These are phyloP conservation scores for Melanopsichium pennsylvanicum DNA, from an alignment of 1,284 basidiomycete species.

Conservation along the genomic window DNA sequence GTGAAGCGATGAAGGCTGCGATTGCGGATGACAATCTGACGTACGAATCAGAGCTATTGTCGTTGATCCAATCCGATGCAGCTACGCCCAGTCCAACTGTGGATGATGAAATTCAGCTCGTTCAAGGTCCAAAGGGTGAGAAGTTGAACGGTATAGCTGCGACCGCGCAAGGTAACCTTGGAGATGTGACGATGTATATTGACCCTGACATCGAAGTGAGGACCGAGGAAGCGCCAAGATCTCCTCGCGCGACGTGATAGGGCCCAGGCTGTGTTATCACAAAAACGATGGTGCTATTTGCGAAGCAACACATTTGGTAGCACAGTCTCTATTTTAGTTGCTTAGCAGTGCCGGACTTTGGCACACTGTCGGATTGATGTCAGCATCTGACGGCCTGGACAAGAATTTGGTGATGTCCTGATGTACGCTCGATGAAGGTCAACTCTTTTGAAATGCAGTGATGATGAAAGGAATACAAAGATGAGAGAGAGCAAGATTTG, in stretches of 20 bases:
- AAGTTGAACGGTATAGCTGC: too few species aligned
- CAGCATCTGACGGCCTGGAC: too few species aligned
- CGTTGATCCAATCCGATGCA: slow-evolving; percentile 36
- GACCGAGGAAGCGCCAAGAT: neutral
- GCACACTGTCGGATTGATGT: too few species aligned
- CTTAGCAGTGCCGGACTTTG: too few species aligned
- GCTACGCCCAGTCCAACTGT: slow-evolving; percentile 17
- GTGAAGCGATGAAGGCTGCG: slow-evolving; percentile 17
- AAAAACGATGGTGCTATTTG: too few species aligned
- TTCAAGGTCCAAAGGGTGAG: neutral
- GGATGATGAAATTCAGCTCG: neutral
- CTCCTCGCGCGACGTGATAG: slow-evolving; percentile 2
- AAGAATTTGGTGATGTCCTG: too few species aligned
- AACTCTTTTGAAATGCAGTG: too few species aligned
- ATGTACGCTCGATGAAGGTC: neutral
- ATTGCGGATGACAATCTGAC: slow-evolving; percentile 46
- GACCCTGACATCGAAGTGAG: neutral
- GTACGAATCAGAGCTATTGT: slow-evolving; percentile 43
- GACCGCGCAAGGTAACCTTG: neutral
- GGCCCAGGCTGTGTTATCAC: too few species aligned
- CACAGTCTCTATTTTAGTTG: too few species aligned
- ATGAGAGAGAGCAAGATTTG: neutral
- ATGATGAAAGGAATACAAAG: neutral
- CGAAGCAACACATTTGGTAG: too few species aligned
- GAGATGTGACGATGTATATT: neutral